Conservation (phyloP, 495 filamentous ascomycete species). For the Podospora pseudocomata region DNA sequence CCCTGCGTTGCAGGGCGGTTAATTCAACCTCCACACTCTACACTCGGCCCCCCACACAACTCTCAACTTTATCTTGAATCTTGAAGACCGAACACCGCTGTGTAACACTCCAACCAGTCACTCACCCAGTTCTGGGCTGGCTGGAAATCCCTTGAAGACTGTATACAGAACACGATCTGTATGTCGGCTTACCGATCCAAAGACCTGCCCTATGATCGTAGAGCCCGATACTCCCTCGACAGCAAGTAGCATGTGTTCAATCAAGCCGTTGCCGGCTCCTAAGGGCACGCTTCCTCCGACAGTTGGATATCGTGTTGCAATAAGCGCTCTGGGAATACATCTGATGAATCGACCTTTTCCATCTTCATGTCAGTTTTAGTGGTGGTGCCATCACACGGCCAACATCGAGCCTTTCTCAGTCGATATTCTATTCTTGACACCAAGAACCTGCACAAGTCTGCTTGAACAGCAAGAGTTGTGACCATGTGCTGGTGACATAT, state of each 20-base stretch:
- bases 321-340: background rate
- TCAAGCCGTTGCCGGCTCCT: background rate
- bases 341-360: background rate
- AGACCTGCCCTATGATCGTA: background rate
- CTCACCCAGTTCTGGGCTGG: background rate
- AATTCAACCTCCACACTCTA: conserved; percentile 28
- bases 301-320: background rate
- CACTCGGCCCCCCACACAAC: background rate
- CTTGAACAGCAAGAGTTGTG: background rate
- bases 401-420: background rate
- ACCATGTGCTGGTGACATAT: background rate
- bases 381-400: conserved; percentile 1
- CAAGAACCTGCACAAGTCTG: background rate
- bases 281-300: background rate
- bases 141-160: background rate
- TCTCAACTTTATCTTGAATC: background rate
- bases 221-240: background rate
- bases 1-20: conserved; percentile 46
- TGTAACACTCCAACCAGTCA: background rate
- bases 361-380: background rate
- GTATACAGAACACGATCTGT: conserved; percentile 2
- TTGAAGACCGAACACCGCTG: background rate
- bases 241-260: background rate
- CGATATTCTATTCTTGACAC: background rate
- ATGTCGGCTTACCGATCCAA: background rate